Evolutionary conservation across 768 basidiomycete species (phyloP), one percentile per base, ranked within the genome.

Genomic region (Tulasnella sp.): DNA sequence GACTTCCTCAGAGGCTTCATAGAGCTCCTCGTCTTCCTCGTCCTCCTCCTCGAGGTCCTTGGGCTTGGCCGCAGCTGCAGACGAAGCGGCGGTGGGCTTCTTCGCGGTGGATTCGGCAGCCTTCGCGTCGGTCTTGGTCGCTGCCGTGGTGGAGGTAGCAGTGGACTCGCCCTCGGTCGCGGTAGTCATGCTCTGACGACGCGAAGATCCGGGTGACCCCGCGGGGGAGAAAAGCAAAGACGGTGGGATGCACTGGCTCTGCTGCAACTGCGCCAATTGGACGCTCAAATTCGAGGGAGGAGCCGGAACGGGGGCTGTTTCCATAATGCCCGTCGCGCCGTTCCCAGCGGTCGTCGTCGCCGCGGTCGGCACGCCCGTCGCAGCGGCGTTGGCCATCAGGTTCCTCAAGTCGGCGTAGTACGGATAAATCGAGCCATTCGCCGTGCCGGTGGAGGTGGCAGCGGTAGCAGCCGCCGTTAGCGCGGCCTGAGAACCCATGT

Each of bases 211-310:
- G 14, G 90, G 90, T 0, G 90, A 72, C 85, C 86, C 28, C 89
- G 90, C 0, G 89, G 88, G 79, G 31, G 89, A 89, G 82, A 92
- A 92, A 0, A 94, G 86, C 74, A 93, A 87, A 0, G 92, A 91
- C 22, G 93, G 93, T 14, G 92, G 91, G 22, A 93, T 89, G 82
- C 92, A 92, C 74, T 80, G 79, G 84, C 86, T 83, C 77, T 85
- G 72, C 80, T 85, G 85, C 34, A 89, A 87, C 80, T 41, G 74
- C 58, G 77, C 77, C 48, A 76, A 76, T 58, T 76, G 76, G 34
- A n/a, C 72, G 24, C 46, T 73, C 31, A 78, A 64, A 60, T 80
- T 80, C 31, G 74, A 75, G 5, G 79, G 40, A 20, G 58, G 69
- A 50, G 58, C 34, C 11, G 76, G 20, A 12, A 69, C 64, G 58